phyloP scores from a whole-genome alignment of 2,329 filamentous ascomycete genomes.

The Tolypocladium inflatum region DNA sequence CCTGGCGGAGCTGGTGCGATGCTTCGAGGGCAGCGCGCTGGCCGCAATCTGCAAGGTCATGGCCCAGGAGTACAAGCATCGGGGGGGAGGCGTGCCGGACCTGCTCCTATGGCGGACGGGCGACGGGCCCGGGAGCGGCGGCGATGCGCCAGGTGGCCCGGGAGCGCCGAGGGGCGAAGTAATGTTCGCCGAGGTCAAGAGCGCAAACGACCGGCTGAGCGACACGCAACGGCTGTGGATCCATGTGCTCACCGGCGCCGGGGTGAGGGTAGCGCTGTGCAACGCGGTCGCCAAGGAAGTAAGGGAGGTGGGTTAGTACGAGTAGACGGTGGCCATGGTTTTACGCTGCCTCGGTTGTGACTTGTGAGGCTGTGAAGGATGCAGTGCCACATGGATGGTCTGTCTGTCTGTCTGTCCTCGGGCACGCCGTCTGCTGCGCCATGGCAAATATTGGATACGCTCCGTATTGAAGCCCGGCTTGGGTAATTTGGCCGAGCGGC shows the following conservation, averaged over 20 bases:
- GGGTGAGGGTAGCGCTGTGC: constrained; percentile 76
- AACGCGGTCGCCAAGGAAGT: constrained; percentile 49
- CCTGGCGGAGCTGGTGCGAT: constrained; percentile 65
- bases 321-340: constrained; percentile 6
- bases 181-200: constrained; percentile 74
- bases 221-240: constrained; percentile 97
- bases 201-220: constrained; percentile 83
- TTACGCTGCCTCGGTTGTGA: neutral
- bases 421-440: neutral
- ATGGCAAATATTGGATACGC: neutral
- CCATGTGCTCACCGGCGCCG: constrained; percentile 78
- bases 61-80: constrained; percentile 84
- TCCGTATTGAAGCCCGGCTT: neutral
- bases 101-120: constrained; percentile 70
- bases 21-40: constrained; percentile 72
- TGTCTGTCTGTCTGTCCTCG: neutral
- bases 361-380: neutral
- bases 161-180: constrained; percentile 43
- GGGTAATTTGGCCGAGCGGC: neutral
- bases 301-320: constrained; percentile 28
- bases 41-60: constrained; percentile 85
- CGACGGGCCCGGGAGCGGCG: neutral
- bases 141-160: constrained; percentile 9
- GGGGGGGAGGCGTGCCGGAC: constrained; percentile 85
- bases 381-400: neutral